Evolutionary conservation across 2,329 filamentous ascomycete species (phyloP), one percentile per base, ranked within the genome.

Genomic region (Ceratocystiopsis brevicomis): DNA sequence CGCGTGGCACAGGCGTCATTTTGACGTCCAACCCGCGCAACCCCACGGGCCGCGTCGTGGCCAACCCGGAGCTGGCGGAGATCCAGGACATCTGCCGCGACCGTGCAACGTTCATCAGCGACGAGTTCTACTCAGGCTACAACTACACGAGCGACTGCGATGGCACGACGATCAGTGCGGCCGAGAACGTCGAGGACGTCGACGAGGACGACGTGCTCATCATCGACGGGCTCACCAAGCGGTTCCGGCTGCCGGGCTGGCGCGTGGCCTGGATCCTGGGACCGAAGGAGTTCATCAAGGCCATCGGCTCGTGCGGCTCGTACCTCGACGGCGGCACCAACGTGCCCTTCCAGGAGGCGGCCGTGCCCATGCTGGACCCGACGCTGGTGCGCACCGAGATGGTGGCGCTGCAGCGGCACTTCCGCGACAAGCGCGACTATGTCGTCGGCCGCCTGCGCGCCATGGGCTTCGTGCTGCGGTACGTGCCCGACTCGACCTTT

Each of bases 61-160:
- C 73, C 54, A 86, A 87, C 57, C 81, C 84, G 0, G 82, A 94
- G 60, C 68, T 96, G 49, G 78, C 81, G 16, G 74, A 88, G 61
- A 94, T 95, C 54, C 87, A 96, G 60, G 83, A 94, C 56, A 80
- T 94, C 53, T 93, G 86, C 67, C 78, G 86, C 56, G 83, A 86
- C 51, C 77, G 86, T 44, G 86, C 86, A 3, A 96, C 88, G 1
- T 68, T 96, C 44, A 87, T 96, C 59, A 84, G 87, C 64, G 88
- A 96, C 56, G 88, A 96, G 62, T 96, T 96, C 68, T 96, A 96
- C 65, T 78, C 78, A 12, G 85, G 87, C 18, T 96, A 95, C 69
- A 94, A 94, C 64, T 96, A 96, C 66, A 92, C 84, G 34, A 83
- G 76, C 52, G 71, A 86, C 63, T 96, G 88, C 59, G 87, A 95